These are phyloP conservation scores for Trichoderma sp. DNA, from an alignment of 2,329 filamentous ascomycete species.

Conservation along the genomic window DNA sequence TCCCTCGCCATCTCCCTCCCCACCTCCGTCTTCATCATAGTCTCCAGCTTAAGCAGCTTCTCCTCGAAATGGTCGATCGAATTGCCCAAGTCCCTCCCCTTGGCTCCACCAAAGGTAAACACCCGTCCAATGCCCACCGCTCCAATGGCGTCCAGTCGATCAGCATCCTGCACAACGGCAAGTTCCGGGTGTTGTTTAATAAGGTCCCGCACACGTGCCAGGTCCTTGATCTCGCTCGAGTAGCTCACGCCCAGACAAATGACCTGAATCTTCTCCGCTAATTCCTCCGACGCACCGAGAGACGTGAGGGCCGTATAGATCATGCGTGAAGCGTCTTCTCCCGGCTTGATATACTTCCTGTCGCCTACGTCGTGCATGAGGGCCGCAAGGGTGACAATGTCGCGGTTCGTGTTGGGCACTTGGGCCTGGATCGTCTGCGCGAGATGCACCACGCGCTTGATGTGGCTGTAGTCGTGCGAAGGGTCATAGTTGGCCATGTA, in stretches of 20 bases:
- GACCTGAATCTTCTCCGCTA: constrained; percentile 66
- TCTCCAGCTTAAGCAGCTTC: constrained; percentile 66
- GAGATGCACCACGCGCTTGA: constrained; percentile 74
- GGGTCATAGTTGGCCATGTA: constrained; percentile 80
- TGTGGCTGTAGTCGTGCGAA: constrained; percentile 86
- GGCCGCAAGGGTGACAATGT: constrained; percentile 65
- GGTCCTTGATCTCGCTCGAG: constrained; percentile 67
- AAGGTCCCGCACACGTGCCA: constrained; percentile 57
- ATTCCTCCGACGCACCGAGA: constrained; percentile 52
- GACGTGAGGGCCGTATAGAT: constrained; percentile 55
- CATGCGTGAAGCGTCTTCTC: constrained; percentile 55
- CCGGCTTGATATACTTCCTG: constrained; percentile 68
- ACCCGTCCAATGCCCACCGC: constrained; percentile 77
- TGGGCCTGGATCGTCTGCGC: constrained; percentile 61
- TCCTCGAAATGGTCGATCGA: constrained; percentile 74
- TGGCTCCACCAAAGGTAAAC: constrained; percentile 65
- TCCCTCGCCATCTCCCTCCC: constrained; percentile 53
- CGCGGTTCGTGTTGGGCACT: constrained; percentile 41
- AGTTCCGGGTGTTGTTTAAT: constrained; percentile 59
- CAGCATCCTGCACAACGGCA: constrained; percentile 86
- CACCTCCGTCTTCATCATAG: constrained; percentile 62
- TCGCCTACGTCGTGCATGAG: constrained; percentile 89
- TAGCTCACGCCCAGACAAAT: constrained; percentile 79
- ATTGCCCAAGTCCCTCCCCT: constrained; percentile 56
- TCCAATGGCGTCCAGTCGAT: constrained; percentile 87